Evolutionary conservation across 352 stramenopile genomes (phyloP).

Genomic region (Phytophthora boehmeriae): DNA sequence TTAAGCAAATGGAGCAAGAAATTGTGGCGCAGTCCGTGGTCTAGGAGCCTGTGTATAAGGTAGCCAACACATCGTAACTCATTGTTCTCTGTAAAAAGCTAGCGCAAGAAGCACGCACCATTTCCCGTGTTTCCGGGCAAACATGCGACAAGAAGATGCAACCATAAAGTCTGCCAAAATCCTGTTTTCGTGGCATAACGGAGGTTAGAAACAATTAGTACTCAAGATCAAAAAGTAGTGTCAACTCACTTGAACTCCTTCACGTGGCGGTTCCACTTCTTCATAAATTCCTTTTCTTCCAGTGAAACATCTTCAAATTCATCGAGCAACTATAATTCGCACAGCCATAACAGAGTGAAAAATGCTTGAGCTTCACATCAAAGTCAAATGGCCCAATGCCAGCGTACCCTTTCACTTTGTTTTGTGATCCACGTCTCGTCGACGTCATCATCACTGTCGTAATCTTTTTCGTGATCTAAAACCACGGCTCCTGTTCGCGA

Average conservation of each 20-base stretch:
- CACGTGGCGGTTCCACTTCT: conserved; percentile 89
- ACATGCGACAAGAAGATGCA: conserved; percentile 83
- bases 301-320: conserved; percentile 89
- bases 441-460: conserved; percentile 89
- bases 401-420: conserved; percentile 75
- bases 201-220: conserved; percentile 11
- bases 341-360: not conserved
- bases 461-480: conserved; percentile 82
- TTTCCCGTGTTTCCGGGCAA: conserved; percentile 84
- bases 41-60: conserved; percentile 69
- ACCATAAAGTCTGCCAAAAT: conserved; percentile 89
- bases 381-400: not conserved
- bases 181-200: conserved; percentile 26
- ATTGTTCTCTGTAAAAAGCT: not conserved
- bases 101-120: conserved; percentile 42
- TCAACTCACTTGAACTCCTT: conserved; percentile 69
- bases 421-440: conserved; percentile 90
- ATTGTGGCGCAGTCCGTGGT: conserved; percentile 82
- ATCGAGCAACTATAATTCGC: conserved; percentile 64
- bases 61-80: not conserved
- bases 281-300: conserved; percentile 91
- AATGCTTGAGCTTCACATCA: too few species aligned
- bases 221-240: not conserved
- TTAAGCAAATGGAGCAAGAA: conserved; percentile 91
- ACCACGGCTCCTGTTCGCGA: conserved; percentile 84